A percentile compares a stretch with the other conserved stretches of the same genome.
phyloP scores from a whole-genome alignment of 106 monocot species.

The Gastrodia elata region DNA sequence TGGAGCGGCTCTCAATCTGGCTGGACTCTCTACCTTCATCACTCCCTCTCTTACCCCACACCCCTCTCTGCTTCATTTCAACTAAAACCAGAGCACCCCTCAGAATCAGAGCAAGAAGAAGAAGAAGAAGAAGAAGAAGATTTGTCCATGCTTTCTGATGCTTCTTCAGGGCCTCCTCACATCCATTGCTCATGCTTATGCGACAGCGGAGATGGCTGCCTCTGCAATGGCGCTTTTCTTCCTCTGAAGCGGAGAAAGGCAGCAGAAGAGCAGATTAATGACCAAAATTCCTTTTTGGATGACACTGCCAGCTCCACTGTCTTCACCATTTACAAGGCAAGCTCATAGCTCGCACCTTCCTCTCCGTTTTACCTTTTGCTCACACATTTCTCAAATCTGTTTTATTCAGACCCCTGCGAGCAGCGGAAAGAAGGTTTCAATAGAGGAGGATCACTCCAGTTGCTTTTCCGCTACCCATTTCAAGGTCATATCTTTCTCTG shows the following conservation, averaged over 20 bases:
- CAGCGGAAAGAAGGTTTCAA: not conserved
- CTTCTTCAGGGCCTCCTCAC: conserved; percentile 85
- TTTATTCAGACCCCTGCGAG: not conserved
- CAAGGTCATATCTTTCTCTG: conserved; percentile 13
- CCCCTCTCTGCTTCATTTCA: not conserved
- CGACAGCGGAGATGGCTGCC: not conserved
- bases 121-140: conserved; percentile 64
- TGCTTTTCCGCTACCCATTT: conserved; percentile 77
- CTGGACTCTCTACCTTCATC: conserved; percentile 82
- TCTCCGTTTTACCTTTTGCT: not conserved
- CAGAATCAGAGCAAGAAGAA: conserved; percentile 15
- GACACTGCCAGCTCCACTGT: conserved; percentile 87
- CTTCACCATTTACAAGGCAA: conserved; percentile 37
- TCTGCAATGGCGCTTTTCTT: conserved; percentile 8
- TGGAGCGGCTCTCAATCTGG: conserved; percentile 88
- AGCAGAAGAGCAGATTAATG: conserved; percentile 7
- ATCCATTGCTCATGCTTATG: conserved; percentile 5
- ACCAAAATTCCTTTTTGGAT: conserved; percentile 19
- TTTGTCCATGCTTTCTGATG: conserved; percentile 90
- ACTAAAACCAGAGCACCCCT: not conserved
- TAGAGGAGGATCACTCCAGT: conserved; percentile 41
- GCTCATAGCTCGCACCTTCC: not conserved
- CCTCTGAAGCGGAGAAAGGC: conserved; percentile 35
- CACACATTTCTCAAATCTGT: conserved; percentile 1
- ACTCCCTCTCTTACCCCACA: conserved; percentile 32